A percentile compares a stretch with the other conserved stretches of the same genome.
phyloP scores from a whole-genome alignment of 2,329 filamentous ascomycete genomes.

The Colletotrichum zoysiae region DNA sequence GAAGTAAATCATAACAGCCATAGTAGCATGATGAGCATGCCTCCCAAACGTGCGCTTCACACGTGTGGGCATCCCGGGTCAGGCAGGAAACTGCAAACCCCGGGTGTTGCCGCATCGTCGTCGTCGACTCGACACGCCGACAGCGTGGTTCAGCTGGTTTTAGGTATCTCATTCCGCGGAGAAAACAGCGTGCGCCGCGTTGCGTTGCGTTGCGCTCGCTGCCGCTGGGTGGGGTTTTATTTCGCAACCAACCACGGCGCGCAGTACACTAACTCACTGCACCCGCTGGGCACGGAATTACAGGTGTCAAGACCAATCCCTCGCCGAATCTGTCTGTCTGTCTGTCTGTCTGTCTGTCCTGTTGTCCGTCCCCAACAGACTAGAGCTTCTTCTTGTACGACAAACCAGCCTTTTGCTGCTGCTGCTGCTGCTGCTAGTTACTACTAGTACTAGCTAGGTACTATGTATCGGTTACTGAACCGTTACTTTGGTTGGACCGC shows the following conservation, averaged over 20 bases:
- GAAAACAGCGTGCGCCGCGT: neutral
- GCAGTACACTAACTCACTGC: conserved; percentile 12
- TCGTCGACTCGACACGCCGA: neutral
- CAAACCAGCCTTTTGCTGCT: conserved; percentile 3
- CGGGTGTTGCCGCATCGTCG: neutral
- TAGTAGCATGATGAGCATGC: neutral
- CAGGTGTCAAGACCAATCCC: neutral
- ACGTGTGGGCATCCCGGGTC: too few relatives aligned
- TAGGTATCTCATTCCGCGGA: neutral
- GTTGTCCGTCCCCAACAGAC: neutral
- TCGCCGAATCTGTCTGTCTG: neutral
- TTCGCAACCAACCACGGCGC: neutral
- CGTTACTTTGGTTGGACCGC: conserved; percentile 6
- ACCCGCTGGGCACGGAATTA: neutral
- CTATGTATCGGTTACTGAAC: neutral
- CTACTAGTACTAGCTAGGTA: neutral
- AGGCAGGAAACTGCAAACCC: neutral
- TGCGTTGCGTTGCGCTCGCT: neutral
- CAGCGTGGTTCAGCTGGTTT: neutral
- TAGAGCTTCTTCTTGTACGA: neutral
- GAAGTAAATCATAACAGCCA: neutral
- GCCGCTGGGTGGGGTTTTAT: neutral
- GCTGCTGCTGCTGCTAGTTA: too few relatives aligned
- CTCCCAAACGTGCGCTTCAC: neutral
- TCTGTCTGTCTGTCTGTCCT: neutral